phyloP scores from a whole-genome alignment of 2,329 filamentous ascomycete genomes.

The Zymoseptoria crescenta region DNA sequence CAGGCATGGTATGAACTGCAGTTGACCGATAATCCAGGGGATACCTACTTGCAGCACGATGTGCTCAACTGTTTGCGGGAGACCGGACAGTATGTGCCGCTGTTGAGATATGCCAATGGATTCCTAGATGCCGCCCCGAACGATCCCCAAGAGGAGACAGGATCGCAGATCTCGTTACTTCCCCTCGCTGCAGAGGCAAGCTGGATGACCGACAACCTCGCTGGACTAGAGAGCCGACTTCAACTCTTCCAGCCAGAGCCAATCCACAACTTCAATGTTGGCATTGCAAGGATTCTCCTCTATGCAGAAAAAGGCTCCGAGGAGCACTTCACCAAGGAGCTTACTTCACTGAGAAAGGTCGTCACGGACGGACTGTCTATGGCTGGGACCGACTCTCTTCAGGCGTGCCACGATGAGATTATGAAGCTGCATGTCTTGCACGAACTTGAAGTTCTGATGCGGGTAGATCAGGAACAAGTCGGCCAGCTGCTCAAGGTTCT shows the following conservation, averaged over 20 bases:
- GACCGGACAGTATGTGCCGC: constrained; percentile 70
- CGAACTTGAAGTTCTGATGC: constrained; percentile 73
- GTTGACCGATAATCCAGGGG: constrained; percentile 68
- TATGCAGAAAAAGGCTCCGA: constrained; percentile 46
- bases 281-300: constrained; percentile 61
- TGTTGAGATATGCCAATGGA: constrained; percentile 78
- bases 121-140: constrained; percentile 39
- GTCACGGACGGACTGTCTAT: constrained; percentile 68
- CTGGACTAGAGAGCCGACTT: constrained; percentile 59
- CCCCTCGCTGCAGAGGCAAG: constrained; percentile 85
- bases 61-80: constrained; percentile 84
- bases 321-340: constrained; percentile 46
- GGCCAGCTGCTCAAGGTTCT: constrained; percentile 9
- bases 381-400: constrained; percentile 70
- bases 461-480: constrained; percentile 18
- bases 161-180: constrained; percentile 33
- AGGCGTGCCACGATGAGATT: constrained; percentile 76
- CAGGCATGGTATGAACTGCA: constrained; percentile 97
- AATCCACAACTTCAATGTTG: constrained; percentile 68
- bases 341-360: constrained; percentile 60
- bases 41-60: constrained; percentile 71
- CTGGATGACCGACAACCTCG: constrained; percentile 82
- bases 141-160: constrained; percentile 3
- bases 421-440: constrained; percentile 79
- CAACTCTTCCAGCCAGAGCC: constrained; percentile 22